Conservation (phyloP, 805 yeast genomes). For the Yamadazyma akitaensis region DNA sequence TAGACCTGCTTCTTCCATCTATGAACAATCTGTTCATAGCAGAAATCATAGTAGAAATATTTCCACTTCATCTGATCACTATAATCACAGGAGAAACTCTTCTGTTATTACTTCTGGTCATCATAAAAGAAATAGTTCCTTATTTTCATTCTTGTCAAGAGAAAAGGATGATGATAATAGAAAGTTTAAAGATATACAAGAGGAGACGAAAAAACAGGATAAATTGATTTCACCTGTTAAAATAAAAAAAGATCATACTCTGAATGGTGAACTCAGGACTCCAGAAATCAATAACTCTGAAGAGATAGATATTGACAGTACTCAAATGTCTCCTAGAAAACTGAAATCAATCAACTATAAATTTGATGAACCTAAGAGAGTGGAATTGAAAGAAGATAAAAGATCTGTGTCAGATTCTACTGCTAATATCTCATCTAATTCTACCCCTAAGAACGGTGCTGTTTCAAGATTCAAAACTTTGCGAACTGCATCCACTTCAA, state of each 20-base stretch:
- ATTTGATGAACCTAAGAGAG: conserved; percentile 8
- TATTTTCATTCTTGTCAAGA: conserved; percentile 48
- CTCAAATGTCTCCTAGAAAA: conserved; percentile 35
- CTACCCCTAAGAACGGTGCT: conserved; percentile 14
- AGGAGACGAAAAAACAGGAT: conserved; percentile 9
- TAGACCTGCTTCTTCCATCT: conserved; percentile 48
- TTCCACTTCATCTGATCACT: conserved; percentile 32
- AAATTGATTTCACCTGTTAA: conserved; percentile 25
- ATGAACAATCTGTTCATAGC: conserved; percentile 37
- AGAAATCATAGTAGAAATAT: conserved; percentile 41
- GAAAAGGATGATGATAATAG: conserved; percentile 19
- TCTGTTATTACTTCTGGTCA: conserved; percentile 22
- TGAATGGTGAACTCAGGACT: background rate
- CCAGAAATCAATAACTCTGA: conserved; percentile 2
- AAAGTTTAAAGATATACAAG: conserved; percentile 3
- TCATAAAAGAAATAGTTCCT: conserved; percentile 61
- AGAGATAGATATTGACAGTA: conserved; percentile 29
- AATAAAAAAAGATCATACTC: conserved; percentile 16
- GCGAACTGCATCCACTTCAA: conserved; percentile 53
- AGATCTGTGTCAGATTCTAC: conserved; percentile 38
- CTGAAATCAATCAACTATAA: conserved; percentile 21
- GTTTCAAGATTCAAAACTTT: conserved; percentile 47
- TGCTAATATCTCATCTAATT: conserved; percentile 1
- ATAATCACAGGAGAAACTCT: conserved; percentile 25
- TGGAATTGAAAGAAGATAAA: conserved; percentile 19